These are phyloP conservation scores for Phyllosticta paracitricarpa DNA, from an alignment of 2,329 filamentous ascomycete genomes.

Conservation along the genomic window DNA sequence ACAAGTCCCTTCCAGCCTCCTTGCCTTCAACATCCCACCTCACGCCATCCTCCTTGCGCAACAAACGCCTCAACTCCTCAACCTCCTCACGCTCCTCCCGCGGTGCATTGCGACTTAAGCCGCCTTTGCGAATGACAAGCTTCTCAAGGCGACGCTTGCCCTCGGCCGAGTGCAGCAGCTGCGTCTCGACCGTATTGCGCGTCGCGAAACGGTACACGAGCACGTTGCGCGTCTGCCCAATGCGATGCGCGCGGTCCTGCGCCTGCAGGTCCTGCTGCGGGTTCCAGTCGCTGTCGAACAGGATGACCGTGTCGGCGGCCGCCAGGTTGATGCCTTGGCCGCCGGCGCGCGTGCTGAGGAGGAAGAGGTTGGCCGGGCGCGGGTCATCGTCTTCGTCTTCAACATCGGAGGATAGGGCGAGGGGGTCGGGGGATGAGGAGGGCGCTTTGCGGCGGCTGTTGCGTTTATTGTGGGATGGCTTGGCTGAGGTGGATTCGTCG, in stretches of 20 bases:
- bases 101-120: constrained; percentile 44
- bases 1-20: constrained; percentile 50
- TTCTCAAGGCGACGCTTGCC: constrained; percentile 89
- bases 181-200: constrained; percentile 84
- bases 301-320: constrained; percentile 80
- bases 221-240: constrained; percentile 85
- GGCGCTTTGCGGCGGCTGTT: background rate
- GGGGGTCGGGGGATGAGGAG: background rate
- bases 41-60: constrained; percentile 57
- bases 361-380: constrained; percentile 58
- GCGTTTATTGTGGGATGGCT: background rate
- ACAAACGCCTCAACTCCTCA: constrained; percentile 36
- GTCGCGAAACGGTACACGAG: constrained; percentile 91
- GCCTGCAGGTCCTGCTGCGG: constrained; percentile 95
- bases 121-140: constrained; percentile 86
- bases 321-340: constrained; percentile 94
- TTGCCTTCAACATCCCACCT: constrained; percentile 43
- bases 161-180: constrained; percentile 75
- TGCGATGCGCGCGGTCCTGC: constrained; percentile 88
- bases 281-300: constrained; percentile 90
- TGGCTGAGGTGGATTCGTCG: constrained; percentile 9
- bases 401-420: background rate
- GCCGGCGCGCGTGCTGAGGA: constrained; percentile 82
- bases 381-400: constrained; percentile 35
- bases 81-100: constrained; percentile 33